Percentiles rank a stretch among this genome's conserved stretches.
phyloP scores from a whole-genome alignment of 2,329 filamentous ascomycete species.

The Chaetomium strumarium region DNA sequence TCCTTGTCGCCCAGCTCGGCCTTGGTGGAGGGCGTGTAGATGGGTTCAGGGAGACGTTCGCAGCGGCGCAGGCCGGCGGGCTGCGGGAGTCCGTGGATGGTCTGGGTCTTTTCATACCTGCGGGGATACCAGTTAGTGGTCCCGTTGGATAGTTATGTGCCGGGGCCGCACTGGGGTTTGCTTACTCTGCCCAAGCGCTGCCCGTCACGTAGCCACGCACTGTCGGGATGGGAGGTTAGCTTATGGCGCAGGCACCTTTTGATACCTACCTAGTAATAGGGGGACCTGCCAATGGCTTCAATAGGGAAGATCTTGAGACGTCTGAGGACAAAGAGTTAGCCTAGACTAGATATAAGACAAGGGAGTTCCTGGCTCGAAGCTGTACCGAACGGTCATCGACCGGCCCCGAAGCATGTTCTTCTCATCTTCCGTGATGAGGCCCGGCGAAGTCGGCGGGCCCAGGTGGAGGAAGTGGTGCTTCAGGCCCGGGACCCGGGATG shows the following conservation, averaged over 20 bases:
- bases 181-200: slow-evolving; percentile 66
- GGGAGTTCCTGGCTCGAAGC: neutral
- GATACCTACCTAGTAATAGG: too few relatives aligned
- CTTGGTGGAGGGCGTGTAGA: slow-evolving; percentile 79
- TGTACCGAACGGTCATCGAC: slow-evolving; percentile 52
- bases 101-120: slow-evolving; percentile 58
- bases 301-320: slow-evolving; percentile 70
- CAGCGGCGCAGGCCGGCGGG: slow-evolving; percentile 64
- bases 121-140: neutral
- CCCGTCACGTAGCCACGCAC: slow-evolving; percentile 90
- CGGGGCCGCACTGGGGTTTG: neutral
- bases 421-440: slow-evolving; percentile 36
- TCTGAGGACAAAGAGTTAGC: slow-evolving; percentile 42
- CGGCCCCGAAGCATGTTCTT: slow-evolving; percentile 53
- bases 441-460: slow-evolving; percentile 30
- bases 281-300: slow-evolving; percentile 54
- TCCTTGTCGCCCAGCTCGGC: slow-evolving; percentile 72
- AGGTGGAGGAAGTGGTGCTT: slow-evolving; percentile 49
- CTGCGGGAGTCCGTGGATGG: slow-evolving; percentile 71
- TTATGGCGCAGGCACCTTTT: too few relatives aligned
- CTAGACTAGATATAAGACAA: neutral
- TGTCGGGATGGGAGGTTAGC: neutral
- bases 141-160: neutral
- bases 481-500: slow-evolving; percentile 40
- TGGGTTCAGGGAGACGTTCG: slow-evolving; percentile 60